Base-by-base conservation (phyloP, 306 rosid genomes). In the Lotus japonicus region DNA sequence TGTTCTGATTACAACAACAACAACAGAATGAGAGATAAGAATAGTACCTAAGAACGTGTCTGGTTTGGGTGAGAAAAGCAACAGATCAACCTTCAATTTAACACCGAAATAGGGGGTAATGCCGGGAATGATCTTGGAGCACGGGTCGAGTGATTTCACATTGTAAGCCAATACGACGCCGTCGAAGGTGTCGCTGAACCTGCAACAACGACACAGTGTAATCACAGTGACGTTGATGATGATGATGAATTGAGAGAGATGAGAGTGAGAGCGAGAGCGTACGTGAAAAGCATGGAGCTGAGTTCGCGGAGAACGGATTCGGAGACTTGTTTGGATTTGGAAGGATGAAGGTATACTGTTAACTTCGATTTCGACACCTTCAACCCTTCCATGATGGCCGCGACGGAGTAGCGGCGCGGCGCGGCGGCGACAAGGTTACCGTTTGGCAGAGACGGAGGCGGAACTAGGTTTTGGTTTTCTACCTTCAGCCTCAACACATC, bases 41-140 rank as follows among this genome's bases (percentile, higher is more conserved):
- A 4, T 3, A 26, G 4, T 79, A 90, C 97, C 99, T 86, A 90
- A 68, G 65, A 85, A 88, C 99, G 81, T 88, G 71, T 88, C 55
- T n/a, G 95, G 96, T 71, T 83, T 87, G 4, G 97, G 95, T 57
- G 91, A 87, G 76, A 87, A 90, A 39, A 88, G 90, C 11, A 95
- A 80, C 66, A 85, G 23, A 48, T 81, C 85, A 18, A 81, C 89
- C 42, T 78, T 84, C 11, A 88, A 59, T 36, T 59, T 70, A 70
- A 90, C 92, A 13, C 81, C 72, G 36, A 95, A 78, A 79, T 85
- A 84, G 49, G 97, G 97, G 70, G 66, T 71, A 53, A 85, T 35
- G 9, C 80, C 84, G 45, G 89, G 61, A 71, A 81, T 83, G 63
- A 84, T 74, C 72, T 66, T 90, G 1, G 86, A 71, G 9, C 21